These are phyloP conservation scores for Paecilomyces dactylethromorphus DNA, from an alignment of 2,329 filamentous ascomycete species.

Conservation along the genomic window DNA sequence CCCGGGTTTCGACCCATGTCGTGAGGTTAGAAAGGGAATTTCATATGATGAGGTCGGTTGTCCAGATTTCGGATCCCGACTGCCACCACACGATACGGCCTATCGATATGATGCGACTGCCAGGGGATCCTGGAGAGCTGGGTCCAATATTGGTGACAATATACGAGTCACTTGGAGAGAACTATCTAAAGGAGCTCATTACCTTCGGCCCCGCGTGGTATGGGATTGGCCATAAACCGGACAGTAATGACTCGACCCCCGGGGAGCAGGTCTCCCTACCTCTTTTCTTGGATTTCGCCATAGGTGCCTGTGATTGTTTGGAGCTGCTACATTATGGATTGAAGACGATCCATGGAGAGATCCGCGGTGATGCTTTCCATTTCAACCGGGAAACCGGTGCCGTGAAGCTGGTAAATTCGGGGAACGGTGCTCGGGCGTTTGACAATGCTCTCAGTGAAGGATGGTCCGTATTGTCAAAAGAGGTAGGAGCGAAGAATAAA, in stretches of 20 bases:
- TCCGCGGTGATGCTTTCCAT: conserved; percentile 85
- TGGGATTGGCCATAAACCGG: conserved; percentile 45
- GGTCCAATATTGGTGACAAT: conserved; percentile 70
- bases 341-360: conserved; percentile 81
- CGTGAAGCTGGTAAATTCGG: conserved; percentile 78
- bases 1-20: conserved; percentile 73
- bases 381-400: conserved; percentile 64
- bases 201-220: conserved; percentile 74
- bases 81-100: conserved; percentile 73
- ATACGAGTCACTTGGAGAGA: conserved; percentile 70
- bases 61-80: conserved; percentile 63
- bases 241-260: conserved; percentile 42
- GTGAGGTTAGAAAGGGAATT: conserved; percentile 82
- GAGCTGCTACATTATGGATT: conserved; percentile 88
- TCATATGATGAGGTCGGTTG: conserved; percentile 70
- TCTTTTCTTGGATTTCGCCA: conserved; percentile 82
- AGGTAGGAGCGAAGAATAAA: conserved; percentile 81
- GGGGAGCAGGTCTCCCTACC: conserved; percentile 61
- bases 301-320: conserved; percentile 77
- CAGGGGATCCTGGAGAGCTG: conserved; percentile 61
- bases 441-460: conserved; percentile 85
- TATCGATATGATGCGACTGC: conserved; percentile 69
- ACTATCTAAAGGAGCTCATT: conserved; percentile 64
- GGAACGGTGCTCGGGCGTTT: conserved; percentile 79
- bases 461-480: conserved; percentile 76